Base-by-base conservation (phyloP, 2,329 filamentous ascomycete species). In the Ceratocystis papillata region DNA sequence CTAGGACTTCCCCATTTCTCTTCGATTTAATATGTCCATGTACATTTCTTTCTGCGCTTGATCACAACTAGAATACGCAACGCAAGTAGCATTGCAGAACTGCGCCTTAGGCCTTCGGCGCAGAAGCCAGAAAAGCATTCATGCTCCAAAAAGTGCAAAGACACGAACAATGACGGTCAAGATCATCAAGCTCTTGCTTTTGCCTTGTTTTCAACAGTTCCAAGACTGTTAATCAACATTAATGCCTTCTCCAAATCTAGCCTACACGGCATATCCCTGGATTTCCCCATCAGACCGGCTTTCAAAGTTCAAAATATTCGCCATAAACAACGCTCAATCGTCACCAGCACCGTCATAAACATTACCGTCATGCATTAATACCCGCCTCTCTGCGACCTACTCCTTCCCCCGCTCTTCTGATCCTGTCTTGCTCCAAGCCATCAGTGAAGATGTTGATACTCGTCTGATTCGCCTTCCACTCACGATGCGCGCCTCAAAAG, bases 401-500 rank as follows among this genome's bases (percentile, higher is more conserved):
- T 41, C 17, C 28, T 59, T 10, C 48, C 4, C 48, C 50, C 20
- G 45, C 30, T 37, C 25, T 17, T 28, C 45, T 28, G 10, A 37
- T 30, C 46, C 45, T 10, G 48, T 41, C 20, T 57, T 22, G 6
- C 53, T 33, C 5, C 53, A 7, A 5, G 25, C 25, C 22, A 30
- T 2, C 48, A 57, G 22, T 22, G 22, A 62, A 17, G 71, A 77
- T 63, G 73, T 77, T 20, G 68, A 73, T 0, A 68, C 74, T 1
- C 75, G 78, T 68, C 71, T 80, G 5, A 66, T 72, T 0, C 72
- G 66, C 0, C 74, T 81, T 0, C 74, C 78, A 0, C 30, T 67
- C 68, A 2, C 75, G 74, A 77, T 80, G 22, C 72, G 73, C 3
- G 71, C 71, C 5, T 73, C 72, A 1, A 74, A 76, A 45, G 69